Evolutionary conservation across 2,329 filamentous ascomycete species (phyloP).

Genomic region (Colletotrichum sansevieriae): DNA sequence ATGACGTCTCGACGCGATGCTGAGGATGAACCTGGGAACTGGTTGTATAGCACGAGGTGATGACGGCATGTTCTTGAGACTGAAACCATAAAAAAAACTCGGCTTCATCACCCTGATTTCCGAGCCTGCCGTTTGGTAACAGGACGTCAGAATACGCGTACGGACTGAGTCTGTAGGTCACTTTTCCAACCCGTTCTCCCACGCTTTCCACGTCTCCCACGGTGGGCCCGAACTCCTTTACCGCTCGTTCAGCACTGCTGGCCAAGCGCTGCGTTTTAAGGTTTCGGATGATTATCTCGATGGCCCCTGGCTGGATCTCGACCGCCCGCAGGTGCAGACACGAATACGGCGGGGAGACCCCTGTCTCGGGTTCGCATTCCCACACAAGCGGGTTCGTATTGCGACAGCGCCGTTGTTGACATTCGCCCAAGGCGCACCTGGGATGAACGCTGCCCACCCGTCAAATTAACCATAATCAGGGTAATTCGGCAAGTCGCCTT

Average conservation of each 20-base stretch:
- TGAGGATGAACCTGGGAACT: not conserved
- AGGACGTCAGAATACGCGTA: not conserved
- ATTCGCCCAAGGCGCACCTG: not conserved
- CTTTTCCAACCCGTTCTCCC: too few species aligned
- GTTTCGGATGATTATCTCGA: constrained; percentile 10
- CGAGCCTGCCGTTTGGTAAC: too few species aligned
- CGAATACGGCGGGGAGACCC: not conserved
- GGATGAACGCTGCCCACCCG: constrained; percentile 1
- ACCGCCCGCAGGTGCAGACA: not conserved
- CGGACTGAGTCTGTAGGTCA: not conserved
- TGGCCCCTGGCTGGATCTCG: not conserved
- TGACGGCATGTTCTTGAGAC: not conserved
- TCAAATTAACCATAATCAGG: too few species aligned
- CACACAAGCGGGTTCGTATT: not conserved
- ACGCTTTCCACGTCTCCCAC: too few species aligned
- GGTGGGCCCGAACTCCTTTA: not conserved
- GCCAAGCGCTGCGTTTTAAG: constrained; percentile 5
- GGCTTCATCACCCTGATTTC: too few species aligned
- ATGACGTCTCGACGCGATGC: too few species aligned
- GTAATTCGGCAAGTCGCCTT: too few species aligned
- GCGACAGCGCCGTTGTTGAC: not conserved
- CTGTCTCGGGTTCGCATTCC: constrained; percentile 5
- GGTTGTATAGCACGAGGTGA: not conserved
- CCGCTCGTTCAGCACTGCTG: not conserved
- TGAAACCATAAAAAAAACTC: not conserved